These are phyloP conservation scores for Allantophomopsis cytisporea DNA, from an alignment of 2,329 filamentous ascomycete genomes.

Conservation along the genomic window DNA sequence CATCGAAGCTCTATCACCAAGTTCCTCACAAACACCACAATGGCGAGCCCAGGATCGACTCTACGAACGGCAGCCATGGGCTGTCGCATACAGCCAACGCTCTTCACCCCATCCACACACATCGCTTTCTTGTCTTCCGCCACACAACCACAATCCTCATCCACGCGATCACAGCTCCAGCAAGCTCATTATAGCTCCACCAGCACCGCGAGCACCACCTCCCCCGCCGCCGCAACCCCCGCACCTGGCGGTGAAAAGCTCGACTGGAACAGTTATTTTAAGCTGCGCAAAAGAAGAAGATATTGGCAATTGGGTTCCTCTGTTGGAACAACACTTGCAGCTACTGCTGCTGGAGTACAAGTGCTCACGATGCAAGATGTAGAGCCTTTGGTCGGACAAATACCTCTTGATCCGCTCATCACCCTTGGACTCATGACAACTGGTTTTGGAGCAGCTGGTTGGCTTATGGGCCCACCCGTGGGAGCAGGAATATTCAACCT, in stretches of 20 bases:
- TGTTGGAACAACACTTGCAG: slow-evolving; percentile 45
- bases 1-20: too few relatives aligned
- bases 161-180: slow-evolving; percentile 2
- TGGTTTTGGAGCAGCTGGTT: slow-evolving; percentile 67
- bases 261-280: slow-evolving; percentile 89
- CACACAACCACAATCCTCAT: slow-evolving; percentile 3
- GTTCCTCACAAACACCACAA: slow-evolving; percentile 4
- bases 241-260: slow-evolving; percentile 19
- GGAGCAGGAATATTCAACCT: slow-evolving; percentile 71
- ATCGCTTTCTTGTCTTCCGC: background rate
- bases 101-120: slow-evolving; percentile 1
- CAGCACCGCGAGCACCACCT: background rate
- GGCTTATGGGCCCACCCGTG: slow-evolving; percentile 74
- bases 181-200: slow-evolving; percentile 2
- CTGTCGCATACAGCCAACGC: slow-evolving; percentile 12
- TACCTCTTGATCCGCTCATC: slow-evolving; percentile 80
- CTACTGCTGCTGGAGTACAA: slow-evolving; percentile 48
- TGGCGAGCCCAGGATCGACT: slow-evolving; percentile 15
- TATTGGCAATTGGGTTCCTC: slow-evolving; percentile 74
- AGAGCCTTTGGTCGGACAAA: slow-evolving; percentile 54
- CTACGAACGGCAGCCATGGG: slow-evolving; percentile 16
- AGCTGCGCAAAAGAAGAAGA: slow-evolving; percentile 72
- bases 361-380: slow-evolving; percentile 58
- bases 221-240: too few relatives aligned
- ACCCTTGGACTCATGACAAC: slow-evolving; percentile 71